phyloP scores from a whole-genome alignment of 148 eudicot genomes.

The Cornus florida region DNA sequence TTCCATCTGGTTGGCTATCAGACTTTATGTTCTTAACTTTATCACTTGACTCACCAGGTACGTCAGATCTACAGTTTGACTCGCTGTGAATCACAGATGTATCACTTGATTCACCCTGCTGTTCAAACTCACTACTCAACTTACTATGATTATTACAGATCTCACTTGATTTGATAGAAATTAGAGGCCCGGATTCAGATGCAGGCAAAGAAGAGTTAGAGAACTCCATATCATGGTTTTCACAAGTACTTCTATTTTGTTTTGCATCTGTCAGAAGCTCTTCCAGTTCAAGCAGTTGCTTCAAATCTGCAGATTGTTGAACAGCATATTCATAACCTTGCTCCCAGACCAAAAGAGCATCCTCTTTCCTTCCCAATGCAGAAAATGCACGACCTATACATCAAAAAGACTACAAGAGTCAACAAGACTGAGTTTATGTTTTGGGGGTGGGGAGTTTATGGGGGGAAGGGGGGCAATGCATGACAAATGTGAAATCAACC shows the following conservation, averaged over 20 bases:
- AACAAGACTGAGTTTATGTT: background rate
- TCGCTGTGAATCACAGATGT: constrained; percentile 31
- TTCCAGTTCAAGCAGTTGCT: constrained; percentile 85
- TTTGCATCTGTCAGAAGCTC: constrained; percentile 60
- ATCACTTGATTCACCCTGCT: constrained; percentile 38
- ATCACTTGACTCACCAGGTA: constrained; percentile 36
- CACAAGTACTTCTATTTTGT: constrained; percentile 30
- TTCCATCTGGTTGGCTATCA: constrained; percentile 38
- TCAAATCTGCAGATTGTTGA: constrained; percentile 72
- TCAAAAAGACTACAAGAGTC: constrained; percentile 3
- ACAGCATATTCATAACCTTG: constrained; percentile 84
- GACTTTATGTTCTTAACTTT: constrained; percentile 36
- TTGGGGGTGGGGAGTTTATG: no score
- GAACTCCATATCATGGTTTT: constrained; percentile 34
- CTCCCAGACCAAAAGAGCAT: constrained; percentile 80
- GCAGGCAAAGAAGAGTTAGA: constrained; percentile 36
- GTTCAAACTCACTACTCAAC: constrained; percentile 38
- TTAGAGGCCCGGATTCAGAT: constrained; percentile 35
- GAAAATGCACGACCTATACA: constrained; percentile 74
- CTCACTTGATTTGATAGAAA: constrained; percentile 41
- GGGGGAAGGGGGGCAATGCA: background rate
- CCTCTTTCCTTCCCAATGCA: constrained; percentile 80
- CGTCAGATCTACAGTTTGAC: constrained; percentile 23
- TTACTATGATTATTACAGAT: constrained; percentile 32
- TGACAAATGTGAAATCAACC: constrained; percentile 7